Base-by-base conservation (phyloP, 2,329 filamentous ascomycete species). In the Apiospora aurea region DNA sequence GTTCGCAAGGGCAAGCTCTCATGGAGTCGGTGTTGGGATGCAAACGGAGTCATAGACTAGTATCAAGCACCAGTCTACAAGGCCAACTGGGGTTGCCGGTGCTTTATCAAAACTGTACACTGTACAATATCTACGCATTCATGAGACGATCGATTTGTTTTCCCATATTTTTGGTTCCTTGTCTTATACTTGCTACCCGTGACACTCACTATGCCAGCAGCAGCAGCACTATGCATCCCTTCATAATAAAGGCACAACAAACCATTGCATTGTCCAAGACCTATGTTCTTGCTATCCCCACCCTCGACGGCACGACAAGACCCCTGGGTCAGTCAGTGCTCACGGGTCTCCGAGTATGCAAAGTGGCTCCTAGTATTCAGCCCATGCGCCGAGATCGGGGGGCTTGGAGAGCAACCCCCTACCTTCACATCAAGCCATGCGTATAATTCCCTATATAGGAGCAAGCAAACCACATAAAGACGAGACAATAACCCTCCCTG, bases 101-200 rank as follows among this genome's bases (percentile, higher is more conserved):
- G 57, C 57, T 64, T 64, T 41, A 64, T 13, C 34, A 38, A 64
- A 53, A 46, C 6, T 70, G 64, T 71, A 72, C 69, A 71, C 38
- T 72, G 69, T 72, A 71, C 57, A 43, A 72, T 71, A 72, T 66
- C 69, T 69, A 71, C 64, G 64, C 71, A 72, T 71, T n/a, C 70
- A 72, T 26, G 24, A 64, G 46, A 47, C 29, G 69, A 53, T 43
- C 47, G 67, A n/a, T 41, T 64, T 64, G 57, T 21, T 41, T 64
- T n/a, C 57, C 57, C 29, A 38, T 18, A 13, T 5, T 24, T 13
- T 18, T n/a, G 14, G 14, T 53, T 53, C 10, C 51, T 8, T 43
- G 13, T 43, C 41, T 57, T 57, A 57, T 57, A 26, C 51, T 2
- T 14, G 29, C 34, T 41, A n/a, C 57, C 34, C 57, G 57, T 64